phyloP scores from a whole-genome alignment of 805 yeast genomes.

The Pichia cephalocereana region DNA sequence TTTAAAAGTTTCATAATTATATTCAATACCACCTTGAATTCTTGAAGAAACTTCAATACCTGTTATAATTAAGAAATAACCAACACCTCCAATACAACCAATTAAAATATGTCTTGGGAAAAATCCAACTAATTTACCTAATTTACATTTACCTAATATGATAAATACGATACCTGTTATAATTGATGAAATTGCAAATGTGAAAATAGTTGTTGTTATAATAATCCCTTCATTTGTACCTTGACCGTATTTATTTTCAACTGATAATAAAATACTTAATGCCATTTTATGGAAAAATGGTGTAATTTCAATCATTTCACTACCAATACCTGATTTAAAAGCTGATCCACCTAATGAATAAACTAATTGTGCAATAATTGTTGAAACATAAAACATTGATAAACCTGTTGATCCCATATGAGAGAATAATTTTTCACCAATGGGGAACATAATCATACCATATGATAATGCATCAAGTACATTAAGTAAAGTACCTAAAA shows the following conservation, averaged over 20 bases:
- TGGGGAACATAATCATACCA: conserved; percentile 96
- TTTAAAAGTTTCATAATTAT: conserved; percentile 46
- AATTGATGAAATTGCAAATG: conserved; percentile 75
- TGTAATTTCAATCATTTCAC: conserved; percentile 98
- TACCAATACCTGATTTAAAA: conserved; percentile 85
- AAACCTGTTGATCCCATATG: conserved; percentile 80
- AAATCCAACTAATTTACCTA: conserved; percentile 86
- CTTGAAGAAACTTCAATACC: conserved; percentile 89
- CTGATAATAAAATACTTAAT: conserved; percentile 42
- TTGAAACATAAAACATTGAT: conserved; percentile 89
- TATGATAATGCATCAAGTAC: conserved; percentile 89
- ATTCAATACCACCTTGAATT: conserved; percentile 62
- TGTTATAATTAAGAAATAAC: conserved; percentile 81
- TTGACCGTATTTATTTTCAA: conserved; percentile 25
- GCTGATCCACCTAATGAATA: conserved; percentile 88
- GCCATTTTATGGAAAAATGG: conserved; percentile 98
- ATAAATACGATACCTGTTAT: conserved; percentile 81
- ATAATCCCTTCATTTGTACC: conserved; percentile 44
- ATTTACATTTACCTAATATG: conserved; percentile 61
- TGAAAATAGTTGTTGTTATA: conserved; percentile 60
- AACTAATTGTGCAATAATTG: conserved; percentile 81
- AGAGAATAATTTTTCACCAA: conserved; percentile 70
- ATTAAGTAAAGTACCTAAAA: conserved; percentile 76
- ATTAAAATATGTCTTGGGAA: conserved; percentile 94
- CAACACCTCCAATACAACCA: conserved; percentile 98